Conservation (phyloP, 352 stramenopile species). For the Phytophthora ohioensis region DNA sequence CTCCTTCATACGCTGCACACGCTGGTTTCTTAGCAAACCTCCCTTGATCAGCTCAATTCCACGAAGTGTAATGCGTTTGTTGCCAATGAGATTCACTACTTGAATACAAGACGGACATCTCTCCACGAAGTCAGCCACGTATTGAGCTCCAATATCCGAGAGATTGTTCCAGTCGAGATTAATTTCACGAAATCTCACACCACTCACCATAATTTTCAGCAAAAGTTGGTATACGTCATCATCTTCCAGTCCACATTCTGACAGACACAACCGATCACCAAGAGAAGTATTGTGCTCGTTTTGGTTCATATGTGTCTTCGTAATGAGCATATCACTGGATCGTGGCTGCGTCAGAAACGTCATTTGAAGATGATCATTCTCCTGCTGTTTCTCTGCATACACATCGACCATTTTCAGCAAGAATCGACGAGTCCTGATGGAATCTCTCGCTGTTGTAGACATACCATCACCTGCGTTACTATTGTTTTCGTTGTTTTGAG, state of each 20-base stretch:
- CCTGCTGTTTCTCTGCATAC: slow-evolving; percentile 40
- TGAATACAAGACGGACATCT: slow-evolving; percentile 35
- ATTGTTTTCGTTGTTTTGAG: slow-evolving; percentile 3
- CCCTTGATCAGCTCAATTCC: slow-evolving; percentile 42
- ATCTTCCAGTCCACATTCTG: slow-evolving; percentile 46
- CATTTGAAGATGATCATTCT: slow-evolving; percentile 36
- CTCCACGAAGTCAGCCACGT: slow-evolving; percentile 54
- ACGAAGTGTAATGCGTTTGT: slow-evolving; percentile 42
- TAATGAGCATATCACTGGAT: slow-evolving; percentile 53
- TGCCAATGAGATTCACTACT: slow-evolving; percentile 43
- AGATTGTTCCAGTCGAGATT: slow-evolving; percentile 49
- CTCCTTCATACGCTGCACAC: slow-evolving; percentile 37
- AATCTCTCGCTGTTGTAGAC: not conserved
- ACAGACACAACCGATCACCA: slow-evolving; percentile 33
- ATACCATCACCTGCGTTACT: not conserved
- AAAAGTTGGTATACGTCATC: slow-evolving; percentile 51
- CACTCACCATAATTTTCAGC: slow-evolving; percentile 52
- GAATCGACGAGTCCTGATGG: slow-evolving; percentile 36
- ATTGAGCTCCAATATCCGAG: slow-evolving; percentile 48
- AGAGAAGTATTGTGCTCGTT: not conserved
- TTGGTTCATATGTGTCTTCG: slow-evolving; percentile 8
- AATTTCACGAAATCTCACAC: slow-evolving; percentile 43
- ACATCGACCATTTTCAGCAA: slow-evolving; percentile 57
- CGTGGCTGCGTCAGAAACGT: slow-evolving; percentile 64
- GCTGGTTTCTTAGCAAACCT: slow-evolving; percentile 44